These are phyloP conservation scores for Maudiozyma pseudohumilis DNA, from an alignment of 805 yeast genomes.

Conservation along the genomic window DNA sequence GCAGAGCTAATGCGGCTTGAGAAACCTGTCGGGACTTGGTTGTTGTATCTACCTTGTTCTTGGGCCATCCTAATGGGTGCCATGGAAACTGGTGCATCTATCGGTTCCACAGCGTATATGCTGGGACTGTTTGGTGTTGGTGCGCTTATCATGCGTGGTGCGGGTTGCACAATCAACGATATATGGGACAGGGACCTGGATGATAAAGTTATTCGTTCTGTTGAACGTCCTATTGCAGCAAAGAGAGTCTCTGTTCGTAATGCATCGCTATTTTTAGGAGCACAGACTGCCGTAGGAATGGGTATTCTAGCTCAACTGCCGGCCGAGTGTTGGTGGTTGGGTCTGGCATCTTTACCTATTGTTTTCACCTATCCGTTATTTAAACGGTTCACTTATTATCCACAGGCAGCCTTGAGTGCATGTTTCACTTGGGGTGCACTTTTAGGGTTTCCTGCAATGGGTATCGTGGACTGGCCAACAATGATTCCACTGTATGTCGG, in stretches of 20 bases:
- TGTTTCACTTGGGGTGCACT: constrained; percentile 94
- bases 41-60: constrained; percentile 72
- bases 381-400: constrained; percentile 91
- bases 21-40: constrained; percentile 91
- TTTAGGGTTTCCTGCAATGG: constrained; percentile 94
- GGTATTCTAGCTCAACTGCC: constrained; percentile 68
- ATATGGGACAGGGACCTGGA: constrained; percentile 77
- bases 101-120: constrained; percentile 50
- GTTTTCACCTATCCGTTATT: constrained; percentile 86
- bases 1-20: constrained; percentile 88
- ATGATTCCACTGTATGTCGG: constrained; percentile 72
- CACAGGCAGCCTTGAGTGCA: constrained; percentile 71
- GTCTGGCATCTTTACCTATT: constrained; percentile 68
- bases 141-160: constrained; percentile 87
- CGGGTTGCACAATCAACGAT: constrained; percentile 95
- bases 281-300: constrained; percentile 65
- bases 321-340: constrained; percentile 67
- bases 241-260: constrained; percentile 64
- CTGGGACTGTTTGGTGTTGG: constrained; percentile 72
- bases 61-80: constrained; percentile 95
- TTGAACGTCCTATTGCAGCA: constrained; percentile 86
- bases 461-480: constrained; percentile 63
- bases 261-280: constrained; percentile 63
- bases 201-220: constrained; percentile 75
- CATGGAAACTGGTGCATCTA: constrained; percentile 56